Conservation (phyloP, 306 rosid genomes). For the Lotus japonicus region DNA sequence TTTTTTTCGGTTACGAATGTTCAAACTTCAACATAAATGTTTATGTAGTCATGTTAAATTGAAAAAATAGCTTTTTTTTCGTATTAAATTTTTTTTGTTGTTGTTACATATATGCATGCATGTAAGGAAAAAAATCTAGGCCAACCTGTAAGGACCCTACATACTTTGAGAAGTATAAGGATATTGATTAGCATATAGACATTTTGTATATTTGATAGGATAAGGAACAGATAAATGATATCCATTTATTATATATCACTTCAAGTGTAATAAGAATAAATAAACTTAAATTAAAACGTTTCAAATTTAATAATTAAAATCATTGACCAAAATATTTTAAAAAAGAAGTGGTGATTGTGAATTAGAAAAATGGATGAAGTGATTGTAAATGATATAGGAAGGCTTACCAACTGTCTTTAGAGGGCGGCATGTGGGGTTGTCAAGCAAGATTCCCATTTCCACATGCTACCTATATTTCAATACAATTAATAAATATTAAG, state of each 20-base stretch:
- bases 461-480: conserved; percentile 20
- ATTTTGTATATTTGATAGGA: conserved; percentile 18
- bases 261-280: conserved; percentile 9
- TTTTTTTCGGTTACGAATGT: too few species aligned
- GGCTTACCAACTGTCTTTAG: conserved; percentile 20
- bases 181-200: not conserved
- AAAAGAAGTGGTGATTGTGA: not conserved
- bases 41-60: too few species aligned
- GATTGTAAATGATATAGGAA: not conserved
- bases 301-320: not conserved
- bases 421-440: conserved; percentile 22
- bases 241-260: not conserved
- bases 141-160: conserved; percentile 18
- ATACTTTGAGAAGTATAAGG: conserved; percentile 8
- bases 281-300: not conserved
- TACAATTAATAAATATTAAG: conserved; percentile 5
- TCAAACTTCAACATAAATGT: too few species aligned
- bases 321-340: conserved; percentile 20
- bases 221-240: not conserved
- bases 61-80: too few species aligned
- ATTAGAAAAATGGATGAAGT: not conserved
- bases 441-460: conserved; percentile 24
- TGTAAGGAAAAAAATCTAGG: not conserved
- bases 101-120: conserved; percentile 11
- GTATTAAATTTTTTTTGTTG: too few species aligned